These are phyloP conservation scores for Yamadazyma taylorii DNA, from an alignment of 1,139 yeast genomes.

Conservation along the genomic window DNA sequence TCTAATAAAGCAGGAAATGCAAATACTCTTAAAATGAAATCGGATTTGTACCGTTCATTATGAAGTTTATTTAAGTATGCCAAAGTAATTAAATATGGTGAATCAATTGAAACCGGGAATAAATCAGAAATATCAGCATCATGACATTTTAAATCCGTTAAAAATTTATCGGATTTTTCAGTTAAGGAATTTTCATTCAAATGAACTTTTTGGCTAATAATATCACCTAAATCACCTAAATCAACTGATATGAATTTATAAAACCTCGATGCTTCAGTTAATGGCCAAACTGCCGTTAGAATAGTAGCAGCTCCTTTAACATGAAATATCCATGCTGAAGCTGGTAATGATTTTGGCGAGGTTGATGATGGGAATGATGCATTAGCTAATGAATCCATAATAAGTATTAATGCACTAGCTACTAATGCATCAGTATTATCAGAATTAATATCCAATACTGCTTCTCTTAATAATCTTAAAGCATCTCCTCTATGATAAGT, in stretches of 20 bases:
- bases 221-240: slow-evolving; percentile 79
- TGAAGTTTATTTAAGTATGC: slow-evolving; percentile 85
- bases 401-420: slow-evolving; percentile 83
- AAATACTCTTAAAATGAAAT: slow-evolving; percentile 82
- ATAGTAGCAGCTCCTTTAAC: slow-evolving; percentile 97
- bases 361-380: slow-evolving; percentile 75
- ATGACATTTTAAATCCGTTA: slow-evolving; percentile 74
- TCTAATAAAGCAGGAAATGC: slow-evolving; percentile 93
- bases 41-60: slow-evolving; percentile 78
- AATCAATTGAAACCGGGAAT: slow-evolving; percentile 78
- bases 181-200: slow-evolving; percentile 16
- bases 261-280: slow-evolving; percentile 74
- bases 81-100: slow-evolving; percentile 83
- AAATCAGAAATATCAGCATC: slow-evolving; percentile 82
- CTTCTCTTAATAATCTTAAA: slow-evolving; percentile 73
- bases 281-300: slow-evolving; percentile 90
- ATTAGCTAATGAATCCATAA: slow-evolving; percentile 92
- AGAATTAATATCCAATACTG: slow-evolving; percentile 77
- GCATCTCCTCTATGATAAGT: slow-evolving; percentile 90
- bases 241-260: slow-evolving; percentile 79
- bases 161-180: slow-evolving; percentile 28
- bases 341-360: slow-evolving; percentile 68
- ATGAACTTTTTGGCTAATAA: slow-evolving; percentile 52
- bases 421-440: slow-evolving; percentile 91
- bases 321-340: slow-evolving; percentile 95